phyloP scores from a whole-genome alignment of 2,329 filamentous ascomycete genomes.

The Nigrograna mackinnonii region DNA sequence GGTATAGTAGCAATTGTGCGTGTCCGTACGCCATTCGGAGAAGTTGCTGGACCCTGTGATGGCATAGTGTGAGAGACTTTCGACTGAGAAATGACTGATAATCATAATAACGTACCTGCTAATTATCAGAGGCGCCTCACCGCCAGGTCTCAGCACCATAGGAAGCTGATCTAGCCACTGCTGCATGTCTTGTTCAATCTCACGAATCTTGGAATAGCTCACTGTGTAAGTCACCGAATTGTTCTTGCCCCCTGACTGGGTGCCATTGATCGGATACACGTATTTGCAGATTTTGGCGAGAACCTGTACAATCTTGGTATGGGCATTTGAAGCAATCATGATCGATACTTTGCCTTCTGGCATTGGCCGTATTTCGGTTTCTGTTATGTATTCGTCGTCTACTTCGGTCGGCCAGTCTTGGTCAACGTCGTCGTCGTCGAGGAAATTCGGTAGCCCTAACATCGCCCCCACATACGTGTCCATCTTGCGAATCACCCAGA shows the following conservation, averaged over 20 bases:
- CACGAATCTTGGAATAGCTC: slow-evolving; percentile 65
- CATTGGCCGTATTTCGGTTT: slow-evolving; percentile 55
- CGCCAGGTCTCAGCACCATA: slow-evolving; percentile 75
- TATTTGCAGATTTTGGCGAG: slow-evolving; percentile 65
- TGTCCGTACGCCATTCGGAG: slow-evolving; percentile 80
- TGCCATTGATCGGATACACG: slow-evolving; percentile 65
- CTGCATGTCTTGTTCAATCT: slow-evolving; percentile 66
- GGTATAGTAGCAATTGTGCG: slow-evolving; percentile 80
- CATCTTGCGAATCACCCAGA: slow-evolving; percentile 56
- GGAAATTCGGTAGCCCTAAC: slow-evolving; percentile 52
- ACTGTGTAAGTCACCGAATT: slow-evolving; percentile 61
- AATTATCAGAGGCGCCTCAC: slow-evolving; percentile 74
- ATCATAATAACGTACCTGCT: slow-evolving; percentile 63
- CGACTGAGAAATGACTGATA: neutral
- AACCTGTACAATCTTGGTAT: slow-evolving; percentile 60
- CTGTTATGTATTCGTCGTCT: slow-evolving; percentile 56
- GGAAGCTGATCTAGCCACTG: slow-evolving; percentile 71
- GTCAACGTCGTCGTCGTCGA: slow-evolving; percentile 54
- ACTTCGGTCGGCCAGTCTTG: slow-evolving; percentile 52
- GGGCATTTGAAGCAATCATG: slow-evolving; percentile 64
- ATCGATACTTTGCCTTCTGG: slow-evolving; percentile 58
- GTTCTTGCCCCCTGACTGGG: slow-evolving; percentile 37
- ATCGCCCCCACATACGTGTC: slow-evolving; percentile 57
- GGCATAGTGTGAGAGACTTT: neutral
- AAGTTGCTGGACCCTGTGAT: slow-evolving; percentile 66